Percentiles rank a stretch among this genome's conserved stretches.
These are phyloP conservation scores for Aspergillus carlsbadensis DNA, from an alignment of 495 filamentous ascomycete genomes.

Conservation along the genomic window DNA sequence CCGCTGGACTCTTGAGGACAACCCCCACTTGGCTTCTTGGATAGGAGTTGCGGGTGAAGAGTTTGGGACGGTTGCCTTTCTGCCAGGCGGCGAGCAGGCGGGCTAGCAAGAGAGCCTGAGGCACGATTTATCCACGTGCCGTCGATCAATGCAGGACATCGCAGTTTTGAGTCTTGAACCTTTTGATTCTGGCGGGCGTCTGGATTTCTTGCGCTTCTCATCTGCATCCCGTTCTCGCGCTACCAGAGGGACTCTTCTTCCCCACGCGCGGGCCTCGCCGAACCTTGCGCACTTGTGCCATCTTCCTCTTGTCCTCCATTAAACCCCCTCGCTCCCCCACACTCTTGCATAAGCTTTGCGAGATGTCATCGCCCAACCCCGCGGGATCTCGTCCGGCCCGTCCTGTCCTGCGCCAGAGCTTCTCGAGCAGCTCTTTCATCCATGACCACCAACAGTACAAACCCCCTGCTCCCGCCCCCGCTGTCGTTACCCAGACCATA, in stretches of 20 bases:
- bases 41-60: too few relatives aligned
- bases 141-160: conserved; percentile 11
- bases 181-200: too few relatives aligned
- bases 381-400: conserved; percentile 30
- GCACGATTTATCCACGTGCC: conserved; percentile 15
- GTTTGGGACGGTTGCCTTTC: neutral
- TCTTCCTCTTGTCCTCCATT: conserved; percentile 2
- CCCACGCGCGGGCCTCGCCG: conserved; percentile 15
- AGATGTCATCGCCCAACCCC: conserved; percentile 34
- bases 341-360: conserved; percentile 5
- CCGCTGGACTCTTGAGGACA: too few relatives aligned
- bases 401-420: conserved; percentile 43
- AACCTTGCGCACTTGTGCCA: conserved; percentile 5
- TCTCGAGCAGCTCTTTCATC: conserved; percentile 69
- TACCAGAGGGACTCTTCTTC: conserved; percentile 6
- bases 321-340: neutral
- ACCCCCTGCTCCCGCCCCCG: conserved; percentile 44
- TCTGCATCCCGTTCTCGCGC: conserved; percentile 9
- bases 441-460: conserved; percentile 75
- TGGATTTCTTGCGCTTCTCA: neutral
- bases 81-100: conserved; percentile 16
- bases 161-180: neutral
- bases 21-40: too few relatives aligned
- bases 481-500: conserved; percentile 39
- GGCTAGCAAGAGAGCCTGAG: neutral